Percentiles rank a stretch among this genome's conserved stretches.
Evolutionary conservation across 768 basidiomycete species (phyloP).

Genomic region (Boletus sensibilis): DNA sequence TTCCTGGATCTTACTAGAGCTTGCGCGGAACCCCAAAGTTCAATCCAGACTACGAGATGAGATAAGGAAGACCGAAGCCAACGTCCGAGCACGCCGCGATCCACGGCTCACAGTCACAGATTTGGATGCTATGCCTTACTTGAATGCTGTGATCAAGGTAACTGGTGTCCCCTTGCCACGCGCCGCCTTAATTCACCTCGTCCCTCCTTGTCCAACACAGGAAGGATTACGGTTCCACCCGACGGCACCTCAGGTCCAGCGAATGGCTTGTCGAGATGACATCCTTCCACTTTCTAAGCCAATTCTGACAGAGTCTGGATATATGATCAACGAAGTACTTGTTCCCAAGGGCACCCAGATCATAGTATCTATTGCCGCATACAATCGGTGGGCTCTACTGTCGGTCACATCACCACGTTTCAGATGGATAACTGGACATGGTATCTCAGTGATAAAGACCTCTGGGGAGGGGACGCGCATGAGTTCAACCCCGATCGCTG

Average conservation of each 20-base stretch:
- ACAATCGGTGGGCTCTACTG: slow-evolving; percentile 45
- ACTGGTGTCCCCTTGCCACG: not conserved
- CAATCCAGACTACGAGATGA: slow-evolving; percentile 55
- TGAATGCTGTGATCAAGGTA: slow-evolving; percentile 38
- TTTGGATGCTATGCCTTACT: slow-evolving; percentile 49
- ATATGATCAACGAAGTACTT: slow-evolving; percentile 41
- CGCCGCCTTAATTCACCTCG: slow-evolving; percentile 15
- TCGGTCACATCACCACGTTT: not conserved
- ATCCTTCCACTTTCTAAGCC: slow-evolving; percentile 59
- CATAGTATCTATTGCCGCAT: slow-evolving; percentile 50
- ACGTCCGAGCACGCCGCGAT: not conserved
- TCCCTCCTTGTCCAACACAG: slow-evolving; percentile 18
- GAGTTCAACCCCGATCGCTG: slow-evolving; percentile 19
- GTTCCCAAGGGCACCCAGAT: slow-evolving; percentile 52
- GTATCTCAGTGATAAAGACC: slow-evolving; percentile 10
- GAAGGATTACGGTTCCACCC: slow-evolving; percentile 49
- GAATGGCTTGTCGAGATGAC: slow-evolving; percentile 51
- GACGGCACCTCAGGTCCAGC: slow-evolving; percentile 46
- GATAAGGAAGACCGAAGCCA: slow-evolving; percentile 4
- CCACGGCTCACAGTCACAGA: slow-evolving; percentile 31
- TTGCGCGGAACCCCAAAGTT: slow-evolving; percentile 53
- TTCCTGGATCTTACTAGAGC: slow-evolving; percentile 59
- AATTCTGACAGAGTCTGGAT: slow-evolving; percentile 44
- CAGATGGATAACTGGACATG: not conserved
- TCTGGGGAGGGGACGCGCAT: slow-evolving; percentile 30